Evolutionary conservation across 805 yeast species (phyloP).

Genomic region (Deakozyma indianensis): DNA sequence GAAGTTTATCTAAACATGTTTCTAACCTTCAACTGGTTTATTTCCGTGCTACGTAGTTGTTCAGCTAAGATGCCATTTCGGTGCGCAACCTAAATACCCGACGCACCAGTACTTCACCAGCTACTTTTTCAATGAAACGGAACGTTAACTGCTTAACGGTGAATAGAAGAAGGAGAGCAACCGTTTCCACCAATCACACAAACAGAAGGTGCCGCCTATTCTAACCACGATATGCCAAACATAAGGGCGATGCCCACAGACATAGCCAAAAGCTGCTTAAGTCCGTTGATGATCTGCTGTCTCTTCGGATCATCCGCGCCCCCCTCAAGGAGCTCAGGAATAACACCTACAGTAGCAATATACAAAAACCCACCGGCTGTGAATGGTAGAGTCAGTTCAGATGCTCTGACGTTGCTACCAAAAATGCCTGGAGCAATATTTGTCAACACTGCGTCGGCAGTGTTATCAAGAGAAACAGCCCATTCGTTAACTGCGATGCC

Average conservation of each 20-base stretch:
- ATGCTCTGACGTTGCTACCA: constrained; percentile 36
- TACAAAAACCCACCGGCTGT: constrained; percentile 69
- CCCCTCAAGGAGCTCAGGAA: constrained; percentile 51
- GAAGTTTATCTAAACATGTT: no score
- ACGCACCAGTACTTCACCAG: no score
- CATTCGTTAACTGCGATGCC: constrained; percentile 43
- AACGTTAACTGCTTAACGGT: no score
- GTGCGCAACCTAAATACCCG: no score
- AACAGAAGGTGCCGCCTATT: no score
- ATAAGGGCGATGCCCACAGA: constrained; percentile 43
- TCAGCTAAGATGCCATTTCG: no score
- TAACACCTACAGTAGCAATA: constrained; percentile 60
- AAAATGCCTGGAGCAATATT: constrained; percentile 24
- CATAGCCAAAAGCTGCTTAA: constrained; percentile 35
- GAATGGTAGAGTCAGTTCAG: constrained; percentile 48
- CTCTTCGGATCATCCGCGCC: constrained; percentile 20
- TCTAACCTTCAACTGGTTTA: no score
- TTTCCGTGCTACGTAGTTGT: no score
- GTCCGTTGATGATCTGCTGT: constrained; percentile 26
- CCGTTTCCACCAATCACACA: no score
- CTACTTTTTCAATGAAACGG: no score
- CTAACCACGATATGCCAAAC: constrained; percentile 37
- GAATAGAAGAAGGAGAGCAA: no score
- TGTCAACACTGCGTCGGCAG: not conserved
- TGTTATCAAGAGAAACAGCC: constrained; percentile 10